Evolutionary conservation across 2,329 filamentous ascomycete genomes (phyloP).

Genomic region (Leptographium galeiforme): DNA sequence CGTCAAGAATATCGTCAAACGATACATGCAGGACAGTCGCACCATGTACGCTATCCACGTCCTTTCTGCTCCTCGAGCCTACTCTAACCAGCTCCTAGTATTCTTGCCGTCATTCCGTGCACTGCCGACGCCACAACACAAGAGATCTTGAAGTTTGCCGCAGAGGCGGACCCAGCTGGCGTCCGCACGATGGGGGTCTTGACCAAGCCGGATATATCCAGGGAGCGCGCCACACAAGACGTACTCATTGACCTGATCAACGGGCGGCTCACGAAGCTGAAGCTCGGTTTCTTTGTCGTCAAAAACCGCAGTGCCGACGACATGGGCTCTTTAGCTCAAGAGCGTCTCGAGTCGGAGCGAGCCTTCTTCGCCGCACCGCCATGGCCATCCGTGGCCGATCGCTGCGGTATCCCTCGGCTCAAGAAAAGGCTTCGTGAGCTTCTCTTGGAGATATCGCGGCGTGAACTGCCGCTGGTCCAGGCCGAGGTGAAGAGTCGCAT

Average conservation of each 20-base stretch:
- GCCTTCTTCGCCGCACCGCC: slow-evolving; percentile 23
- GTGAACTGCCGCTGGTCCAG: slow-evolving; percentile 23
- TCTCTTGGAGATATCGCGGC: slow-evolving; percentile 25
- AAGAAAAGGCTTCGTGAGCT: slow-evolving; percentile 22
- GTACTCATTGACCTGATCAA: slow-evolving; percentile 27
- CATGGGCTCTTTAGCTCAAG: slow-evolving; percentile 14
- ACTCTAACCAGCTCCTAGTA: slow-evolving; percentile 12
- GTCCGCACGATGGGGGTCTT: slow-evolving; percentile 33
- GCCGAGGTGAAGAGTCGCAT: slow-evolving; percentile 15
- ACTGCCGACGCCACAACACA: slow-evolving; percentile 26
- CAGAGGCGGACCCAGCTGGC: slow-evolving; percentile 24
- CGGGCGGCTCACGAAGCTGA: slow-evolving; percentile 25
- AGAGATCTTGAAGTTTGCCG: slow-evolving; percentile 24
- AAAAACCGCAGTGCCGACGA: slow-evolving; percentile 34
- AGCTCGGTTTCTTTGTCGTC: slow-evolving; percentile 35
- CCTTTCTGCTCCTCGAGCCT: neutral
- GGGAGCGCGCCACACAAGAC: slow-evolving; percentile 23
- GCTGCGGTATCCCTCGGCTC: slow-evolving; percentile 22
- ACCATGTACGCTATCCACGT: slow-evolving; percentile 25
- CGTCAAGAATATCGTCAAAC: slow-evolving; percentile 32
- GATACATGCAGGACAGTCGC: slow-evolving; percentile 29
- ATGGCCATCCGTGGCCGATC: slow-evolving; percentile 19
- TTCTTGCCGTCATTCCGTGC: slow-evolving; percentile 29
- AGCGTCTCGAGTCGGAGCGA: slow-evolving; percentile 21
- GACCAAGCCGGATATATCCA: slow-evolving; percentile 46